Percentiles rank a stretch among this genome's conserved stretches.
These are phyloP conservation scores for Aspergillus sp. DNA, from an alignment of 2,329 filamentous ascomycete genomes.

Conservation along the genomic window DNA sequence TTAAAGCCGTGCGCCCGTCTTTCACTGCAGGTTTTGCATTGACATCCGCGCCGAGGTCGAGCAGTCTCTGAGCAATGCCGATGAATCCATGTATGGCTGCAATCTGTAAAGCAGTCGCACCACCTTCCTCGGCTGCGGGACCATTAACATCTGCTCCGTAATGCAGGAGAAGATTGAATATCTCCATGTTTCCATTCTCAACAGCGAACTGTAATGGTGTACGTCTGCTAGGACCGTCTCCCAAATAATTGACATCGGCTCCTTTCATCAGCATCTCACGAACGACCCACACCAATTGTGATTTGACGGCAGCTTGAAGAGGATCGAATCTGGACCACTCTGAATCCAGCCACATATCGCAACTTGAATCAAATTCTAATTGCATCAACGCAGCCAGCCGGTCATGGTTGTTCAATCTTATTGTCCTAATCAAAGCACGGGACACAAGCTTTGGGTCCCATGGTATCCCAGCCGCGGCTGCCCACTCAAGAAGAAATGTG, in stretches of 20 bases:
- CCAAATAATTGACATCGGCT: slow-evolving; percentile 17
- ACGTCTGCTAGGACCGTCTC: not conserved
- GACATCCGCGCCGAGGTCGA: slow-evolving; percentile 24
- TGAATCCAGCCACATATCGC: not conserved
- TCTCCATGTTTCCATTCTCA: slow-evolving; percentile 18
- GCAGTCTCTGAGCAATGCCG: slow-evolving; percentile 21
- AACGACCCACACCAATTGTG: not conserved
- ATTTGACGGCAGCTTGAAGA: not conserved
- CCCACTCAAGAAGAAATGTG: not conserved
- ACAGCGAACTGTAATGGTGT: slow-evolving; percentile 20
- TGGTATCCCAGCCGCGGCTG: not conserved
- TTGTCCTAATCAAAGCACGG: not conserved
- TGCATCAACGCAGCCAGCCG: not conserved
- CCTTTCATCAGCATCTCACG: not conserved
- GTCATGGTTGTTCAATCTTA: not conserved
- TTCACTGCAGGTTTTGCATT: slow-evolving; percentile 19
- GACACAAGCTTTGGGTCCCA: not conserved
- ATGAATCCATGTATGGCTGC: slow-evolving; percentile 29
- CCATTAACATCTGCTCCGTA: slow-evolving; percentile 16
- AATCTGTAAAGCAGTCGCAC: slow-evolving; percentile 31
- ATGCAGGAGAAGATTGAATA: slow-evolving; percentile 17
- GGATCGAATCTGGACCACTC: not conserved
- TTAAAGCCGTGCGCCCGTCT: slow-evolving; percentile 29
- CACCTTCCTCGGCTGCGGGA: not conserved
- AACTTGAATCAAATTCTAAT: not conserved